phyloP scores from a whole-genome alignment of 2,329 filamentous ascomycete genomes.

The Pyrenophora teres region DNA sequence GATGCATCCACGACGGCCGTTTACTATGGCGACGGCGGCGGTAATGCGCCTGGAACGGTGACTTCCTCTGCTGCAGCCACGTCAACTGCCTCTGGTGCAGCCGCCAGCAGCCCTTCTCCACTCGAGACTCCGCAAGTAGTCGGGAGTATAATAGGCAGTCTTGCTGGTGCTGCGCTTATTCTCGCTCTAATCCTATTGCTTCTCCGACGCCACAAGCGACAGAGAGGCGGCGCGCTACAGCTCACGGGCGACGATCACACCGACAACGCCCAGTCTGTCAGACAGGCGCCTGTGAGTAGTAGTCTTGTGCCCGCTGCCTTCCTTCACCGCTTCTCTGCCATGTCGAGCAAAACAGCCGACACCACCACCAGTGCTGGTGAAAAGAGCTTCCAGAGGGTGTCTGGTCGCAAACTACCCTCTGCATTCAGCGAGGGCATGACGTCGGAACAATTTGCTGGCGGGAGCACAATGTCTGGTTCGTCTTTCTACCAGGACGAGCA shows the following conservation, averaged over 20 bases:
- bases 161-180: constrained; percentile 61
- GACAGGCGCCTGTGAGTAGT: constrained; percentile 42
- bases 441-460: constrained; percentile 43
- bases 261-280: constrained; percentile 46
- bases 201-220: constrained; percentile 57
- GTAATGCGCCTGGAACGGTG: constrained; percentile 23
- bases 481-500: constrained; percentile 54
- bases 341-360: constrained; percentile 44
- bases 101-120: constrained; percentile 24
- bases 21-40: constrained; percentile 16
- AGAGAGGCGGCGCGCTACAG: constrained; percentile 36
- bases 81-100: constrained; percentile 12
- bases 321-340: constrained; percentile 47
- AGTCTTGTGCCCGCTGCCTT: constrained; percentile 46
- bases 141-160: constrained; percentile 66
- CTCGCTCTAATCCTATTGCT: constrained; percentile 58
- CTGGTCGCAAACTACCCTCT: constrained; percentile 55
- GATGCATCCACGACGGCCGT: constrained; percentile 13
- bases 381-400: constrained; percentile 54
- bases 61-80: constrained; percentile 20
- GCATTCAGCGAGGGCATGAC: constrained; percentile 56
- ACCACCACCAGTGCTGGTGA: constrained; percentile 46
- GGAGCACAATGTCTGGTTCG: constrained; percentile 42
- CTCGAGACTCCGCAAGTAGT: constrained; percentile 60
- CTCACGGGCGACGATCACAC: constrained; percentile 34